Evolutionary conservation across 208 protist genomes (phyloP), one percentile per base, ranked within the genome.

Genomic region (Leishmania mexicana): DNA sequence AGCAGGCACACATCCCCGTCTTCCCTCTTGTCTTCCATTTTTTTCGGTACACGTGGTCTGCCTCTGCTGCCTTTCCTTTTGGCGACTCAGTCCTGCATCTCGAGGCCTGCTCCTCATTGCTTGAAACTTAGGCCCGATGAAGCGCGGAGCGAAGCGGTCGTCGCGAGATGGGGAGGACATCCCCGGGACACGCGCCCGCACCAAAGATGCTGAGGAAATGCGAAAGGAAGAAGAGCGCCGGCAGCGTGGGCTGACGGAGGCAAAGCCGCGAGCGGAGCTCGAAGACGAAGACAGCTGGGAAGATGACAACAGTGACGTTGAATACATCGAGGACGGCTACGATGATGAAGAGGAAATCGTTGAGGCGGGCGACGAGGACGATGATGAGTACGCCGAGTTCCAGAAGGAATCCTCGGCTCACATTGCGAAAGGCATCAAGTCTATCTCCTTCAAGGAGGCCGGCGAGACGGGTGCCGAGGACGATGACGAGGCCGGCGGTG

Each of bases 301-400:
- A 38, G 84, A 87, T 38, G 90, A 93, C 28, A 83, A 87, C 28
- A 40, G 83, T 17, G 83, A 79, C 24, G 78, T 65, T 49, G 88
- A 83, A 28, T 71, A 75, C 7, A 35, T 88, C 40, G 87, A 92
- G 1, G 85, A 94, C 31, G 45, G 45, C 45, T 79, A 87, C 5
- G 89, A 84, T 38, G 82, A 87, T 24, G 84, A 88, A 21, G 92
- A 95, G 72, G 90, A 94, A 68, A 88, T 91, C 75, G 88, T 92
- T 68, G 87, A 89, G 31, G 89, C 90, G 31, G 84, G 85, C 82
- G 87, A 85, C 81, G 89, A 93, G 49, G 87, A 90, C 70, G 90
- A 94, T 70, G 90, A 89, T 73, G 94, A 95, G 80, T 96, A 97
- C 85, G 92, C 90, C 21, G 92, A 93, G 45, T 92, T 96, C 64